These are phyloP conservation scores for Niveomyces coronatus DNA, from an alignment of 2,329 filamentous ascomycete genomes.

Conservation along the genomic window DNA sequence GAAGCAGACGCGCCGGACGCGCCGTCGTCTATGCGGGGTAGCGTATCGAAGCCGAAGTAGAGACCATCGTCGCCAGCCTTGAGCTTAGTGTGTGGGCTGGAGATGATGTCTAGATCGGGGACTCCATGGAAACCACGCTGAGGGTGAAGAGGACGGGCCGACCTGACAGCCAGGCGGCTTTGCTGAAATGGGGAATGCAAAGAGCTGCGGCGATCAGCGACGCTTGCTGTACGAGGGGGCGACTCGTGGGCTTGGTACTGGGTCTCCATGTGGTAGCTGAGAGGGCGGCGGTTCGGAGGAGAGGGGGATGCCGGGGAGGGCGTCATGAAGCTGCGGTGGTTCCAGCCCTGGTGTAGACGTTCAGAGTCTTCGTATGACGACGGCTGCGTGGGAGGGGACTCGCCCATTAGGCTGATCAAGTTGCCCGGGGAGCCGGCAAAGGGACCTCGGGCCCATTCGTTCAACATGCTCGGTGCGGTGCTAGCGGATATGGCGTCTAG, in stretches of 20 bases:
- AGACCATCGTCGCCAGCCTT: slow-evolving; percentile 60
- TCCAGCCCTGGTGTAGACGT: slow-evolving; percentile 30
- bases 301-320: slow-evolving; percentile 34
- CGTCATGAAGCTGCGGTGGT: slow-evolving; percentile 34
- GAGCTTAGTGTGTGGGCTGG: slow-evolving; percentile 43
- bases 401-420: slow-evolving; percentile 30
- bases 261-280: slow-evolving; percentile 45
- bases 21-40: slow-evolving; percentile 37
- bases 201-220: slow-evolving; percentile 33
- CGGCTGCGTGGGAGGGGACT: slow-evolving; percentile 32
- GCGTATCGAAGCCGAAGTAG: slow-evolving; percentile 70
- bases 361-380: slow-evolving; percentile 31
- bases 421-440: slow-evolving; percentile 35
- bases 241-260: slow-evolving; percentile 32
- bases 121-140: slow-evolving; percentile 70
- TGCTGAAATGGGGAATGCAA: slow-evolving; percentile 40
- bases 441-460: slow-evolving; percentile 34
- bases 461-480: slow-evolving; percentile 35
- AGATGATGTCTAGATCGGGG: slow-evolving; percentile 64
- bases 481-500: slow-evolving; percentile 39
- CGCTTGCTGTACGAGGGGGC: slow-evolving; percentile 25
- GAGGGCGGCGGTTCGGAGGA: slow-evolving; percentile 32
- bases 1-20: slow-evolving; percentile 28
- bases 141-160: slow-evolving; percentile 63
- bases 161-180: slow-evolving; percentile 37